Conservation (phyloP, 495 filamentous ascomycete genomes). For the Astrothelium macrocarpum region DNA sequence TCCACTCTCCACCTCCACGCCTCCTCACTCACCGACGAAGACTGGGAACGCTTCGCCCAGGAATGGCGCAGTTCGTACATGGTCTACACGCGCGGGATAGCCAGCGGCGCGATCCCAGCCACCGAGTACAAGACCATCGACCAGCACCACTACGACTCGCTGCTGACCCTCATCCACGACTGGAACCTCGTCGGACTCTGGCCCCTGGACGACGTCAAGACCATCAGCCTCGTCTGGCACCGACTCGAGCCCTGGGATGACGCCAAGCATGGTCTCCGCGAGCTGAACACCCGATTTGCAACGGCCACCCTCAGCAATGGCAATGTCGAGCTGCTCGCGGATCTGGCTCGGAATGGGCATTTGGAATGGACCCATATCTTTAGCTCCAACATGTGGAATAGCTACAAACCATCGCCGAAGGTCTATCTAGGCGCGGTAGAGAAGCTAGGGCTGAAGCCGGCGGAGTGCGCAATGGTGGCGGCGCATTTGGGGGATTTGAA, state of each 20-base stretch:
- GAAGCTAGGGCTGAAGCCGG: slow-evolving; percentile 45
- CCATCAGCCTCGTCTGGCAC: slow-evolving; percentile 59
- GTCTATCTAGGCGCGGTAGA: slow-evolving; percentile 60
- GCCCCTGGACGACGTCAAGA: slow-evolving; percentile 44
- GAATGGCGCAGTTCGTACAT: slow-evolving; percentile 60
- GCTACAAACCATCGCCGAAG: slow-evolving; percentile 63
- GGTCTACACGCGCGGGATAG: slow-evolving; percentile 44
- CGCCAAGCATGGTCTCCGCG: slow-evolving; percentile 44
- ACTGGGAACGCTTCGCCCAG: slow-evolving; percentile 54
- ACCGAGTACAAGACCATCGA: slow-evolving; percentile 40
- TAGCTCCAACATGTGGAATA: slow-evolving; percentile 60
- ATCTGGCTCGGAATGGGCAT: slow-evolving; percentile 46
- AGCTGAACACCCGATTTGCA: slow-evolving; percentile 44
- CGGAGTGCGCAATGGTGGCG: slow-evolving; percentile 68
- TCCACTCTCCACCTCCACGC: slow-evolving; percentile 39
- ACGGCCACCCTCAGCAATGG: slow-evolving; percentile 67
- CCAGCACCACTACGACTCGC: slow-evolving; percentile 54
- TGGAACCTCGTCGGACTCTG: slow-evolving; percentile 50
- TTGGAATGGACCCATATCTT: slow-evolving; percentile 54
- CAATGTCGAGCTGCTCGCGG: slow-evolving; percentile 55
- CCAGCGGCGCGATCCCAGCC: slow-evolving; percentile 31
- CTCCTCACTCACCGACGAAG: slow-evolving; percentile 39
- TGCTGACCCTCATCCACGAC: slow-evolving; percentile 40
- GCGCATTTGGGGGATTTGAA: slow-evolving; percentile 61
- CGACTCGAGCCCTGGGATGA: slow-evolving; percentile 61